A percentile compares a stretch with the other conserved stretches of the same genome.
phyloP scores from a whole-genome alignment of 1,284 basidiomycete genomes.

The Trichosporon coremiiforme region DNA sequence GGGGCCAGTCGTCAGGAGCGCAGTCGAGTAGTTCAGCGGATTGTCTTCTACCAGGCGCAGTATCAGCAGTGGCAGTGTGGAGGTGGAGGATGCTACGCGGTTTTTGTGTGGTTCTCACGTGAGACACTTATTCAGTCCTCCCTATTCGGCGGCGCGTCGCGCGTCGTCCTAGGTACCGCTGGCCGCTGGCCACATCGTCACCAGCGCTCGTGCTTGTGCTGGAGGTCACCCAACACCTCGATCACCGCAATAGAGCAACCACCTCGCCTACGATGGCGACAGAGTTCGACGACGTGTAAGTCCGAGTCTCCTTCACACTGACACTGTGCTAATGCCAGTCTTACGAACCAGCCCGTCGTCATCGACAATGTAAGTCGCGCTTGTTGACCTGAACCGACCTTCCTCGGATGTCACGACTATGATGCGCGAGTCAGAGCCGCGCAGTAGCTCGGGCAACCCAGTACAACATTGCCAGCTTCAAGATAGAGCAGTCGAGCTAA shows the following conservation, averaged over 20 bases:
- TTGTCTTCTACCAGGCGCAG: background rate
- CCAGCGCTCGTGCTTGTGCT: background rate
- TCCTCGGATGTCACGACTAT: background rate
- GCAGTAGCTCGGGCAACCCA: no score
- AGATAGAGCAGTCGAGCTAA: conserved; percentile 13
- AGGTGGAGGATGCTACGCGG: no score
- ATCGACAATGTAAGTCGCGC: conserved; percentile 81
- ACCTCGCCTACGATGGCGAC: conserved; percentile 42
- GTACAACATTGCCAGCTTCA: no score
- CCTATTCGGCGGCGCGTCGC: background rate
- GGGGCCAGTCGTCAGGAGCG: background rate
- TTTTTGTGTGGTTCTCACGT: background rate
- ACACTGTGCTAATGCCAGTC: conserved; percentile 34
- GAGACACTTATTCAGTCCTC: background rate
- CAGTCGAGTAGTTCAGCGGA: no score
- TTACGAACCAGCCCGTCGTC: conserved; percentile 65
- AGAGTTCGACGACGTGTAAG: conserved; percentile 54
- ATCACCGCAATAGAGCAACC: background rate
- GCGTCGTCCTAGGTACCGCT: background rate
- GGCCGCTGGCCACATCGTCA: conserved; percentile 1
- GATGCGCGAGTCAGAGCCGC: background rate
- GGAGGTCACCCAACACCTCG: background rate
- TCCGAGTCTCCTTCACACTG: background rate
- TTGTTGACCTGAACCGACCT: background rate
- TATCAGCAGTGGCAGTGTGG: background rate